Percentiles rank a stretch among this genome's conserved stretches.
phyloP scores from a whole-genome alignment of 2,329 filamentous ascomycete genomes.

The Zasmidium cellare region DNA sequence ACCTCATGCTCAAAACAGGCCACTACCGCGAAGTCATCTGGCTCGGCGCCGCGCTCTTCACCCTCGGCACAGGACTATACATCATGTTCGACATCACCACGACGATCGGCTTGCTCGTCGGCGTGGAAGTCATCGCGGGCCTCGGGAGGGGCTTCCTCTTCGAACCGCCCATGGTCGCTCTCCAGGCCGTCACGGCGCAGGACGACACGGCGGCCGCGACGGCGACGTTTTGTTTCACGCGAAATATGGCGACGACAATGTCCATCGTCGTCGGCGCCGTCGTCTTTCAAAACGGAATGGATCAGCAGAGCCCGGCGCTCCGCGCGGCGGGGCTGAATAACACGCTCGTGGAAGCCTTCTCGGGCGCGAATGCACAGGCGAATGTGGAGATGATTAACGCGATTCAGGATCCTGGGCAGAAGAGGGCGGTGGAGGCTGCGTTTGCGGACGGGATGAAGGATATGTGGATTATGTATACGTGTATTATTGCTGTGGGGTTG shows the following conservation, averaged over 20 bases:
- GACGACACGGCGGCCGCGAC: slow-evolving; percentile 54
- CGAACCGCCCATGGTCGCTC: slow-evolving; percentile 55
- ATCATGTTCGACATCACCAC: slow-evolving; percentile 42
- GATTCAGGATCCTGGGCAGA: slow-evolving; percentile 41
- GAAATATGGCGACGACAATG: slow-evolving; percentile 47
- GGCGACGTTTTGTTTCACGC: slow-evolving; percentile 51
- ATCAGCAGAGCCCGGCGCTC: slow-evolving; percentile 52
- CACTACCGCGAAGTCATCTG: slow-evolving; percentile 50
- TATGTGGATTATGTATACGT: slow-evolving; percentile 52
- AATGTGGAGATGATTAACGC: slow-evolving; percentile 48
- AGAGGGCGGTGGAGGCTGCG: slow-evolving; percentile 44
- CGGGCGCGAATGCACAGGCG: slow-evolving; percentile 60
- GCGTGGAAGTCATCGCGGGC: slow-evolving; percentile 53
- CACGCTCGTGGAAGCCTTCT: slow-evolving; percentile 50
- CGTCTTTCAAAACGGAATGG: slow-evolving; percentile 60
- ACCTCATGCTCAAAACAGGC: slow-evolving; percentile 53
- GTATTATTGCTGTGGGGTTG: slow-evolving; percentile 43
- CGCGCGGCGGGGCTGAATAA: slow-evolving; percentile 49
- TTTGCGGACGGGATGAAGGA: slow-evolving; percentile 52
- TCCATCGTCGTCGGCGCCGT: slow-evolving; percentile 53
- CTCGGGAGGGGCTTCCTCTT: slow-evolving; percentile 55
- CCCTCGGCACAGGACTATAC: slow-evolving; percentile 51
- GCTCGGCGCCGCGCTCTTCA: slow-evolving; percentile 43
- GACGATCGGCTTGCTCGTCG: slow-evolving; percentile 44
- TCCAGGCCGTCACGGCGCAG: slow-evolving; percentile 52